Percentiles rank a stretch among this genome's conserved stretches.
Conservation (phyloP, 768 basidiomycete genomes). For the Macrolepiota fuliginosa region DNA sequence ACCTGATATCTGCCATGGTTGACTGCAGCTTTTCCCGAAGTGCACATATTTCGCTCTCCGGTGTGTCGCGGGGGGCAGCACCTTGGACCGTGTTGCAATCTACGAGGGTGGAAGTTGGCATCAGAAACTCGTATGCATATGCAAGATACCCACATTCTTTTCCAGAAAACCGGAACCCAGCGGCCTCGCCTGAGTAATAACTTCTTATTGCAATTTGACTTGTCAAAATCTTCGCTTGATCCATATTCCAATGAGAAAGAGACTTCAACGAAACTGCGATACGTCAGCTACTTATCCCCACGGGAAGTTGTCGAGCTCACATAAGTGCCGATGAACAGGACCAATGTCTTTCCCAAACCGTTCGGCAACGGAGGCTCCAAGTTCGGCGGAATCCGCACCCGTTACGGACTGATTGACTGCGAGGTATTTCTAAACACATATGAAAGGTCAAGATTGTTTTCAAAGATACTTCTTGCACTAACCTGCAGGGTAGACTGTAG, state of each 20-base stretch:
- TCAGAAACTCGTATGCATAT: constrained; percentile 9
- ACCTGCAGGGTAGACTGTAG: constrained; percentile 92
- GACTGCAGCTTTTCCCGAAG: constrained; percentile 68
- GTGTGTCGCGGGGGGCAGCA: constrained; percentile 55
- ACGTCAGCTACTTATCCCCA: constrained; percentile 9
- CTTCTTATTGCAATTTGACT: constrained; percentile 88
- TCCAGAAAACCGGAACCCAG: constrained; percentile 71
- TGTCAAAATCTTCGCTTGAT: constrained; percentile 77
- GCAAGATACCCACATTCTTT: constrained; percentile 44
- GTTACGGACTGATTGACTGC: constrained; percentile 67
- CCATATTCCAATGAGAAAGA: constrained; percentile 66
- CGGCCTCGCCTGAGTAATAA: constrained; percentile 87
- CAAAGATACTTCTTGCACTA: constrained; percentile 16
- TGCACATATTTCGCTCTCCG: constrained; percentile 57
- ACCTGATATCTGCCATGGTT: constrained; percentile 64
- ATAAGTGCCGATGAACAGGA: constrained; percentile 68
- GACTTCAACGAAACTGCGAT: constrained; percentile 49
- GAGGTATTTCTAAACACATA: constrained; percentile 75
- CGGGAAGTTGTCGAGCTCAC: constrained; percentile 38
- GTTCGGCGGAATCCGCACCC: constrained; percentile 75
- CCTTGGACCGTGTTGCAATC: constrained; percentile 42
- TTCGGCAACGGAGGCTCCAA: constrained; percentile 89
- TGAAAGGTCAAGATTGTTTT: background rate
- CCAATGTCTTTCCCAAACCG: constrained; percentile 82
- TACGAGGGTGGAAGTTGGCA: constrained; percentile 25